Conservation (phyloP, 2,329 filamentous ascomycete genomes). For the Ustulina deusta region DNA sequence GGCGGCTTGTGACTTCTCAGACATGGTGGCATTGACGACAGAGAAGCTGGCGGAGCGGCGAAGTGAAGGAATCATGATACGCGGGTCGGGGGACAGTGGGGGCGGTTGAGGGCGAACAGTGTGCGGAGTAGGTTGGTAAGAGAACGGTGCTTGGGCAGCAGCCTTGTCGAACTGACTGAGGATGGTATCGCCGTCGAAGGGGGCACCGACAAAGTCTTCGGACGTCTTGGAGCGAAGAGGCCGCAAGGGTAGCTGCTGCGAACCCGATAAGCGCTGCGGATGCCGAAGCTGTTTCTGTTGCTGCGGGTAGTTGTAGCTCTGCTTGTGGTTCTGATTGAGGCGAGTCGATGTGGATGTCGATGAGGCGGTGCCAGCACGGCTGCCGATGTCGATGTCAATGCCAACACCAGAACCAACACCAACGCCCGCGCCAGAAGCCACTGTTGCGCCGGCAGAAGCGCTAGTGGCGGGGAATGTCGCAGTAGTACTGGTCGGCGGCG, state of each 20-base stretch:
- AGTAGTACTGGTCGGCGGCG: constrained; percentile 33
- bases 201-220: constrained; percentile 73
- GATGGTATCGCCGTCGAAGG: constrained; percentile 73
- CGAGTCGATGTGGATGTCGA: constrained; percentile 32
- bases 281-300: constrained; percentile 30
- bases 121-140: constrained; percentile 51
- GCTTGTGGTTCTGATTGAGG: constrained; percentile 17
- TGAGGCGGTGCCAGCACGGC: not conserved
- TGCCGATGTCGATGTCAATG: constrained; percentile 34
- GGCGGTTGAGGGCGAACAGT: constrained; percentile 49
- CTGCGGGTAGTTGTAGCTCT: constrained; percentile 22
- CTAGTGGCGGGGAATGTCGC: constrained; percentile 41
- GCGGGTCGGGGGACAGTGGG: constrained; percentile 61
- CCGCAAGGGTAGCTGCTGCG: constrained; percentile 51
- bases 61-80: constrained; percentile 66
- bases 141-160: constrained; percentile 55
- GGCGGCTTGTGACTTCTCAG: constrained; percentile 58
- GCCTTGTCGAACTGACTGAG: constrained; percentile 69
- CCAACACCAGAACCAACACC: constrained; percentile 33
- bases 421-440: constrained; percentile 36
- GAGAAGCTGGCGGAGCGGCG: constrained; percentile 76
- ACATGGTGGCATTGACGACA: constrained; percentile 63
- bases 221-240: constrained; percentile 60
- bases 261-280: constrained; percentile 52
- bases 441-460: constrained; percentile 39